phyloP scores from a whole-genome alignment of 2,329 filamentous ascomycete species.

The Dactylonectria macrodidyma region DNA sequence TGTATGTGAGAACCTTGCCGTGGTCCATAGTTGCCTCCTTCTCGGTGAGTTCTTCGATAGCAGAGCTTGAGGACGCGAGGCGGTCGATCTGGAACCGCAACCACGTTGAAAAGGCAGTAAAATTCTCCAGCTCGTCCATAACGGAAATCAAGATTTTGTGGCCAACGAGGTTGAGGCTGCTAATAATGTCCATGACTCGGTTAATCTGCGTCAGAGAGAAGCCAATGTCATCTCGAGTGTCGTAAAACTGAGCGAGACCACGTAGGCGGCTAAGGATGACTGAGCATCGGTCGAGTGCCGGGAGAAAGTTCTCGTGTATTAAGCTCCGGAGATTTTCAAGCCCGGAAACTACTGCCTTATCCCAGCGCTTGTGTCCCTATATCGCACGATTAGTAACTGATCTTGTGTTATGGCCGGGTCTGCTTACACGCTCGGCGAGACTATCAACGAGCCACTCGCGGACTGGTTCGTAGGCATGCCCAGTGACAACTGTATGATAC shows the following conservation, averaged over 20 bases:
- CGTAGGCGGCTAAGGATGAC: slow-evolving; percentile 87
- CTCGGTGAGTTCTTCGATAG: slow-evolving; percentile 80
- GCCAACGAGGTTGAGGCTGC: slow-evolving; percentile 81
- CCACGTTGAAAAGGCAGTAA: slow-evolving; percentile 86
- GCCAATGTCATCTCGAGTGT: slow-evolving; percentile 75
- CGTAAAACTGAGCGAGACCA: slow-evolving; percentile 87
- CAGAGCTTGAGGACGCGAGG: slow-evolving; percentile 73
- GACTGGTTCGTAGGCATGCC: slow-evolving; percentile 81
- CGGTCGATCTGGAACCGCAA: slow-evolving; percentile 86
- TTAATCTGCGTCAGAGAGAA: slow-evolving; percentile 76
- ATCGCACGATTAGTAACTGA: slow-evolving; percentile 34
- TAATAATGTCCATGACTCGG: slow-evolving; percentile 78
- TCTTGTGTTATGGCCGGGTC: not conserved
- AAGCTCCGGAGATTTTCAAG: slow-evolving; percentile 84
- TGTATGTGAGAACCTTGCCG: slow-evolving; percentile 81
- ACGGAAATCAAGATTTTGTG: slow-evolving; percentile 80
- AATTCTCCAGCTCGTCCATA: slow-evolving; percentile 84
- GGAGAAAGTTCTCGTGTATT: slow-evolving; percentile 89
- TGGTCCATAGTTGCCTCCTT: slow-evolving; percentile 84
- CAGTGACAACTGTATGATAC: slow-evolving; percentile 88
- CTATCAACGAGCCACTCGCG: slow-evolving; percentile 92
- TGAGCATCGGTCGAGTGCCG: slow-evolving; percentile 85
- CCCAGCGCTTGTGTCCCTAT: slow-evolving; percentile 94
- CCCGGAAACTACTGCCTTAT: slow-evolving; percentile 85
- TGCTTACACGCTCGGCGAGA: slow-evolving; percentile 80